These are phyloP conservation scores for Fusarium sp. DNA, from an alignment of 2,329 filamentous ascomycete species.

Conservation along the genomic window DNA sequence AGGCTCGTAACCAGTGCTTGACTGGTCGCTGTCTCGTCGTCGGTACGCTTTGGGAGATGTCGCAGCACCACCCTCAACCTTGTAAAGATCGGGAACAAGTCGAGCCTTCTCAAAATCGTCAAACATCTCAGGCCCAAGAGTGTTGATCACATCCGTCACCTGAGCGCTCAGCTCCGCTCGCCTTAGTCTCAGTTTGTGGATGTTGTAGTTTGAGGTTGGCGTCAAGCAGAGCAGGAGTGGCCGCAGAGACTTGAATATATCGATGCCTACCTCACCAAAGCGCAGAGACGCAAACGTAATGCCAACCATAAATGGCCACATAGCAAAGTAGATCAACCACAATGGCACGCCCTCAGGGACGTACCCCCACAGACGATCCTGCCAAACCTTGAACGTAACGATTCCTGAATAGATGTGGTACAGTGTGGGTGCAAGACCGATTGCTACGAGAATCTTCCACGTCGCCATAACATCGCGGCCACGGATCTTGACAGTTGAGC, in stretches of 20 bases:
- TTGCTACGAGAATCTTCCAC: slow-evolving; percentile 91
- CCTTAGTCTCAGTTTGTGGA: slow-evolving; percentile 79
- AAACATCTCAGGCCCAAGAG: slow-evolving; percentile 93
- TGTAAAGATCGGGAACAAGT: slow-evolving; percentile 69
- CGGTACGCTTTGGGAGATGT: slow-evolving; percentile 42
- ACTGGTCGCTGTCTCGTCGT: slow-evolving; percentile 63
- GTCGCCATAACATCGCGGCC: slow-evolving; percentile 92
- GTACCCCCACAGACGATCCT: slow-evolving; percentile 84
- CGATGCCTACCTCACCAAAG: slow-evolving; percentile 98
- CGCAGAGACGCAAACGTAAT: slow-evolving; percentile 94
- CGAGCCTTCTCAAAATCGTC: slow-evolving; percentile 89
- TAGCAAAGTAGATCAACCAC: slow-evolving; percentile 78
- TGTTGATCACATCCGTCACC: slow-evolving; percentile 94
- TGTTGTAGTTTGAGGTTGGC: slow-evolving; percentile 84
- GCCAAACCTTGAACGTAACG: slow-evolving; percentile 80
- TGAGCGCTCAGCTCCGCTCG: slow-evolving; percentile 80
- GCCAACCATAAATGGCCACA: slow-evolving; percentile 83
- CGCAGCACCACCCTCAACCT: slow-evolving; percentile 48
- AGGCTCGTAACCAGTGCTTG: slow-evolving; percentile 52
- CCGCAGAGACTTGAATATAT: slow-evolving; percentile 93
- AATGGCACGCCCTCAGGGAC: slow-evolving; percentile 83
- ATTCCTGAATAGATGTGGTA: slow-evolving; percentile 84
- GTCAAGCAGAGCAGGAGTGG: slow-evolving; percentile 87
- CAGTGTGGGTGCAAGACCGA: slow-evolving; percentile 83
- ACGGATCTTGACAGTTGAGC: slow-evolving; percentile 88